These are phyloP conservation scores for Talaromyces thailandensis DNA, from an alignment of 495 filamentous ascomycete genomes.

Conservation along the genomic window DNA sequence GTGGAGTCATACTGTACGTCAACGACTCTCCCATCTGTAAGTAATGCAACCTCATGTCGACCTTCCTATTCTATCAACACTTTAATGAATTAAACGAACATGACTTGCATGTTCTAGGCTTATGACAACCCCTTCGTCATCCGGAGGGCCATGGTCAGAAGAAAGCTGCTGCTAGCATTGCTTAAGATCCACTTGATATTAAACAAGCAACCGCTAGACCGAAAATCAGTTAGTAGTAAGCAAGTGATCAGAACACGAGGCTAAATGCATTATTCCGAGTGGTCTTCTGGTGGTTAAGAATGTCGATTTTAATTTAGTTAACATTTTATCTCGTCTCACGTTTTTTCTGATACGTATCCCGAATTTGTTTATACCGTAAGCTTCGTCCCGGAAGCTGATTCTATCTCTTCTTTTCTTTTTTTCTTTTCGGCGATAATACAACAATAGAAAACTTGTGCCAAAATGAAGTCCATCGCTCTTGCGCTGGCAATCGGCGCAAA, in stretches of 20 bases:
- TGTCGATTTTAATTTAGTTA: not conserved
- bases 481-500: not conserved
- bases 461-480: not conserved
- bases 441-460: not conserved
- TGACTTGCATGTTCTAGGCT: not conserved
- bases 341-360: not conserved
- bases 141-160: not conserved
- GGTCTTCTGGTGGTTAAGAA: not conserved
- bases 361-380: not conserved
- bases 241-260: not conserved
- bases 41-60: not conserved
- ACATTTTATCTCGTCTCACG: not conserved
- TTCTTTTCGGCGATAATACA: not conserved
- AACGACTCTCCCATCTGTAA: not conserved
- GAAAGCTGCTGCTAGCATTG: not conserved
- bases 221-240: not conserved
- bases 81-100: not conserved
- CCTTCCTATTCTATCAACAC: not conserved
- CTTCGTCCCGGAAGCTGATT: not conserved
- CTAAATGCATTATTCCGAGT: not conserved
- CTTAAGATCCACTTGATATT: not conserved
- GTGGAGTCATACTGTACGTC: not conserved
- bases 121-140: not conserved
- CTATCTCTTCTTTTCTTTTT: not conserved
- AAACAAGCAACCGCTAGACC: not conserved